These are phyloP conservation scores for Zygoascus sp. DNA, from an alignment of 1,139 yeast genomes.

Conservation along the genomic window DNA sequence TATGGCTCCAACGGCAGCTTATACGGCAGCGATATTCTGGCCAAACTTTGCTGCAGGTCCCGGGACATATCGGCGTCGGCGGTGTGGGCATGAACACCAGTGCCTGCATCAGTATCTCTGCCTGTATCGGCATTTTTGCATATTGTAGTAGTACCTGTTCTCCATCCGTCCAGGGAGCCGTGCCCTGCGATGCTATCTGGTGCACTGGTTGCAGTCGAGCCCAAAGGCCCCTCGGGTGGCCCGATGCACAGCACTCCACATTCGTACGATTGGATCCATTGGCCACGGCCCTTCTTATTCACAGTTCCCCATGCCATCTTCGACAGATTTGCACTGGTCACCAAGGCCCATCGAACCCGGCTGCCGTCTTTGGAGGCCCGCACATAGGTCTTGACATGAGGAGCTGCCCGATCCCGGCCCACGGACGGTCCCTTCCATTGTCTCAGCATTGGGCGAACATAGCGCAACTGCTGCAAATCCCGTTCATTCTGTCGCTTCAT, in stretches of 20 bases:
- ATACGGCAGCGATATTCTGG: slow-evolving; percentile 26
- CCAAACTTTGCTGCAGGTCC: background rate
- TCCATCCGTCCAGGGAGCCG: no score
- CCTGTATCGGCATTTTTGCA: no score
- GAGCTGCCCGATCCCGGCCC: slow-evolving; percentile 32
- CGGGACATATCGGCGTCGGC: background rate
- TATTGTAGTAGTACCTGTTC: no score
- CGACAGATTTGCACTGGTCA: slow-evolving; percentile 36
- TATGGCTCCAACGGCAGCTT: slow-evolving; percentile 30
- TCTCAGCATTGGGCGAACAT: slow-evolving; percentile 26
- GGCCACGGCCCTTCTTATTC: slow-evolving; percentile 19
- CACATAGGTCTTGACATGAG: slow-evolving; percentile 36
- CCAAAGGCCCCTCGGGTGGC: no score
- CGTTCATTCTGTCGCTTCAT: slow-evolving; percentile 20
- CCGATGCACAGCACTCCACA: slow-evolving; percentile 33
- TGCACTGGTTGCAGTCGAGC: no score
- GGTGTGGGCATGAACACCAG: no score
- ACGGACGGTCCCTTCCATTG: slow-evolving; percentile 31
- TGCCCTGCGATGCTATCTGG: no score
- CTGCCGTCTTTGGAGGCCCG: slow-evolving; percentile 16
- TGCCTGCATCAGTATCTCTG: no score
- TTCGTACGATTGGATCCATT: slow-evolving; percentile 34
- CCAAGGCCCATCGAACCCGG: slow-evolving; percentile 28
- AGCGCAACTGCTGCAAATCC: slow-evolving; percentile 24
- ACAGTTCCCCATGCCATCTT: slow-evolving; percentile 37